Base-by-base conservation (phyloP, 208 protist species). In the Naegleria gruberi region DNA sequence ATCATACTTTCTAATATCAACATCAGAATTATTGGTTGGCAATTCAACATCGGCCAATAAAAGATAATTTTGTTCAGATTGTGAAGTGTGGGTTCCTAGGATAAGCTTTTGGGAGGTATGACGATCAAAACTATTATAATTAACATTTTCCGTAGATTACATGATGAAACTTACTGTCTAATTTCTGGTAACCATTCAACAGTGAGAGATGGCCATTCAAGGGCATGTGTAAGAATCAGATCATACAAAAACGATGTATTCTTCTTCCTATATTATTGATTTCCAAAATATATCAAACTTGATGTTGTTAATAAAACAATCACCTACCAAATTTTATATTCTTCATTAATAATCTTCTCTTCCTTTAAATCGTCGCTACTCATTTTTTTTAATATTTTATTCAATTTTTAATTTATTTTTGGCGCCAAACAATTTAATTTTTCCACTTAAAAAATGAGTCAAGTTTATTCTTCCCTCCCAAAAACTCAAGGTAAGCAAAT, bases 201-300 rank as follows among this genome's bases (percentile, higher is more conserved):
- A 7, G 97, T 97, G 1, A 97, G 90, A 43, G 91, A 94, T 2
- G 97, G 97, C 95, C 95, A 97, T 43, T 97, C 95, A 5, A 98
- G 91, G 4, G 97, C 94, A 91, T 98, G 95, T 43, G 95, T 96
- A 44, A 98, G 91, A 4, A 97, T 91, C 47, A 97, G 47, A 91
- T 98, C 97, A 93, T 98, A 98, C 23, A 97, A 89, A 90, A 94
- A 96, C 23, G 96, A 94, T 41, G 95, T 95, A 93, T 98, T 98
- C 92, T 96, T 97, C 89, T 97, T 97, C 96, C 65, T 77, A 37
- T 37, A 8, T 37, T 1, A 15, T 15, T 73, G 8, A 15, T 55
- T 23, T 65, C 30, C 51, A 65, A 30, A 10, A 55, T 73, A 15
- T 30, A 15, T 73, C 23, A 8, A 8, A 26, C 1, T 77, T 8